Conservation (phyloP, 2,329 filamentous ascomycete genomes). For the Nothomitra cinnamomea region DNA sequence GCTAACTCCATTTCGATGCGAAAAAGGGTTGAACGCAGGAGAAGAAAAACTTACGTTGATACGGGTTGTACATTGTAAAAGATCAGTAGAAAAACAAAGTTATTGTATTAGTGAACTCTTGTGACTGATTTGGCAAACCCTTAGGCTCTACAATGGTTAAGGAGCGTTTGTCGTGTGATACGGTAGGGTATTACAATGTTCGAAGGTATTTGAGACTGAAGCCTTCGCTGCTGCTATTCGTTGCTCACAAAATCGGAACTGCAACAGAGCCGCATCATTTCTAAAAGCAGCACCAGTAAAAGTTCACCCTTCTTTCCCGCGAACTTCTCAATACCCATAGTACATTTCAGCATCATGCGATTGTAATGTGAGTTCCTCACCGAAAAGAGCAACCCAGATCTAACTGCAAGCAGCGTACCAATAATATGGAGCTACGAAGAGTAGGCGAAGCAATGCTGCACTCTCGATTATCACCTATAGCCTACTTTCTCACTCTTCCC, state of each 20-base stretch:
- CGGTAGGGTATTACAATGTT: not conserved
- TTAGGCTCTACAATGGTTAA: not conserved
- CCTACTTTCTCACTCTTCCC: constrained; percentile 12
- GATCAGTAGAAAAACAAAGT: not conserved
- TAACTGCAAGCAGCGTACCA: constrained; percentile 3
- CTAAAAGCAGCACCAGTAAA: not conserved
- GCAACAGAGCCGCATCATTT: not conserved
- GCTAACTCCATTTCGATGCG: not conserved
- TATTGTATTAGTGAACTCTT: not conserved
- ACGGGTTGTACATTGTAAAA: constrained; percentile 8
- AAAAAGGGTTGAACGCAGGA: not conserved
- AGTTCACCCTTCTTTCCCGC: not conserved
- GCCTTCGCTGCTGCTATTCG: not conserved
- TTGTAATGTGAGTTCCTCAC: too few relatives aligned
- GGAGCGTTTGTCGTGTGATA: not conserved
- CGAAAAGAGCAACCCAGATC: too few relatives aligned
- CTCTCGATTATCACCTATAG: constrained; percentile 14
- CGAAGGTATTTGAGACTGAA: not conserved
- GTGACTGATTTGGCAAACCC: not conserved
- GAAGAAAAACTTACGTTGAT: constrained; percentile 3
- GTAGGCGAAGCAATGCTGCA: constrained; percentile 17
- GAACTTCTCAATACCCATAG: too few relatives aligned
- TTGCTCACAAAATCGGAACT: not conserved
- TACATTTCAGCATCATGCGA: too few relatives aligned
- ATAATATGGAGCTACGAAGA: constrained; percentile 20